Evolutionary conservation across 768 basidiomycete species (phyloP).

Genomic region (Mycena venus): DNA sequence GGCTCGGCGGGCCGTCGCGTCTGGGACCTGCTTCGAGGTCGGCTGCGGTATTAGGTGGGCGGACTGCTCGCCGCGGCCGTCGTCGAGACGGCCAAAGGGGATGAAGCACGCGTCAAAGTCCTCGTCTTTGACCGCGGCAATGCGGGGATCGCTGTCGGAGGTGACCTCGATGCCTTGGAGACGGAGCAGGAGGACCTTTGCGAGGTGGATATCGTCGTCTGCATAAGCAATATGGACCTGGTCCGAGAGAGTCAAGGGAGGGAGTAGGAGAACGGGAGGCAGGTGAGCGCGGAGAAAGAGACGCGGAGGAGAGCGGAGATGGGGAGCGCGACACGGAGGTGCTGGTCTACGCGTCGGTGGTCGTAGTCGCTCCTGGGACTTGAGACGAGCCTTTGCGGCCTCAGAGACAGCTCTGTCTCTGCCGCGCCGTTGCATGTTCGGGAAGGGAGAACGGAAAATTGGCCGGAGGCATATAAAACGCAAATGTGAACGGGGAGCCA

Average conservation of each 20-base stretch:
- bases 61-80: slow-evolving; percentile 21
- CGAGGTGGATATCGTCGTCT: slow-evolving; percentile 74
- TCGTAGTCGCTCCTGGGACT: not conserved
- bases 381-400: not conserved
- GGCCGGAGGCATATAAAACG: too few relatives aligned
- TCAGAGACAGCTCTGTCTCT: not conserved
- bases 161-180: slow-evolving; percentile 74
- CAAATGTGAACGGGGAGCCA: not conserved
- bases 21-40: not conserved
- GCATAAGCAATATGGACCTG: slow-evolving; percentile 78
- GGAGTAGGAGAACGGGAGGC: slow-evolving; percentile 41
- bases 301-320: slow-evolving; percentile 41
- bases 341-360: too few relatives aligned
- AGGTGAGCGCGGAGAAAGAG: slow-evolving; percentile 56
- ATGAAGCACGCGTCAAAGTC: slow-evolving; percentile 64
- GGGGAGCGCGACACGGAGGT: slow-evolving; percentile 22
- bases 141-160: slow-evolving; percentile 72
- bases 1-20: not conserved
- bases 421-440: not conserved
- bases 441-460: not conserved
- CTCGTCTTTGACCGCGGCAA: slow-evolving; percentile 69
- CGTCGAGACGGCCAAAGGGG: slow-evolving; percentile 53
- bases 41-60: not conserved
- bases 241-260: slow-evolving; percentile 66
- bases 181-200: slow-evolving; percentile 72